Conservation (phyloP, 1,284 basidiomycete species). For the Apiotrichum laibachii region DNA sequence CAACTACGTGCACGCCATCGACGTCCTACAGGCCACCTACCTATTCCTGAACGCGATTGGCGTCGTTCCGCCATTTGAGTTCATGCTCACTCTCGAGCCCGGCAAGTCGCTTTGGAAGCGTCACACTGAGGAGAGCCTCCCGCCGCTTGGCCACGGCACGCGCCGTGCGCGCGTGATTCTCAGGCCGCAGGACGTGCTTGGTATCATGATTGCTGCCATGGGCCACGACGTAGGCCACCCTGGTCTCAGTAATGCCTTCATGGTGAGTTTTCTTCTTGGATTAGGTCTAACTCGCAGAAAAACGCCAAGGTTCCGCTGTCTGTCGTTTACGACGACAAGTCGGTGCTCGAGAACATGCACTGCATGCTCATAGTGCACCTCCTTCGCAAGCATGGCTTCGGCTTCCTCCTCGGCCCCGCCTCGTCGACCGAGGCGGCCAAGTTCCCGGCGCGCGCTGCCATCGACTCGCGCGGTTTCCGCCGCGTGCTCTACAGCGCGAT, state of each 20-base stretch:
- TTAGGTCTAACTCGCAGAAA: conserved; percentile 59
- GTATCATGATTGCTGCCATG: conserved; percentile 80
- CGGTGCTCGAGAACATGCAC: conserved; percentile 90
- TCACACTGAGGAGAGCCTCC: conserved; percentile 23
- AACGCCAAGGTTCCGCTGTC: conserved; percentile 86
- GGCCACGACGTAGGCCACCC: conserved; percentile 96
- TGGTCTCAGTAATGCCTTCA: conserved; percentile 83
- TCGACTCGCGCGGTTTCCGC: conserved; percentile 60
- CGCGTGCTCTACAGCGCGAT: conserved; percentile 73
- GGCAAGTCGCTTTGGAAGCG: conserved; percentile 36
- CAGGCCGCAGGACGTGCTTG: conserved; percentile 70
- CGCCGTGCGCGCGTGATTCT: conserved; percentile 53
- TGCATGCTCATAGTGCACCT: conserved; percentile 76
- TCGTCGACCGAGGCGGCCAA: conserved; percentile 9
- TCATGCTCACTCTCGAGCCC: conserved; percentile 32
- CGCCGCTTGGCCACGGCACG: conserved; percentile 30
- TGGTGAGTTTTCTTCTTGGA: conserved; percentile 60
- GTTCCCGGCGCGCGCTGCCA: conserved; percentile 15
- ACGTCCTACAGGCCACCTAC: conserved; percentile 88
- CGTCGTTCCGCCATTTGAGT: conserved; percentile 69
- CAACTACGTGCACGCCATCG: conserved; percentile 91
- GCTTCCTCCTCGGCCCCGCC: conserved; percentile 48
- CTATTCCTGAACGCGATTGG: conserved; percentile 73
- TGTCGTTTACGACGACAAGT: conserved; percentile 80
- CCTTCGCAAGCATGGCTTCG: conserved; percentile 74